phyloP scores from a whole-genome alignment of 78 protist species.

The Chrysochromulina parva region DNA sequence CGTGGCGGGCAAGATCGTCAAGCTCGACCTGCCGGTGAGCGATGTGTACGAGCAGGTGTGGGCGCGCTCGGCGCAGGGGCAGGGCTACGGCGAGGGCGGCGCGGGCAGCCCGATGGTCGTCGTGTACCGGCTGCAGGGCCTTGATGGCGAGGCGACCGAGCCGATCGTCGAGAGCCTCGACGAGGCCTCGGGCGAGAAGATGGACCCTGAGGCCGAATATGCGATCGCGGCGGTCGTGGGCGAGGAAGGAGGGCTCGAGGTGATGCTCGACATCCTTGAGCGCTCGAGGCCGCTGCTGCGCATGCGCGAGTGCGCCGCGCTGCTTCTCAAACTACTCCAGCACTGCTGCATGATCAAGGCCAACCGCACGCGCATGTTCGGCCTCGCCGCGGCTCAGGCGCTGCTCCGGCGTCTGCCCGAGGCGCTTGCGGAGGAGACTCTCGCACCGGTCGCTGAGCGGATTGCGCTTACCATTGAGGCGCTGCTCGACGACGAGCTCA shows the following conservation, averaged over 20 bases:
- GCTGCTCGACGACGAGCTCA: not conserved
- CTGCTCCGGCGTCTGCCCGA: not conserved
- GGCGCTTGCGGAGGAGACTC: not conserved
- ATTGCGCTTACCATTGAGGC: not conserved
- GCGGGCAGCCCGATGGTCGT: slow-evolving; percentile 74
- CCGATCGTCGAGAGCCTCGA: slow-evolving; percentile 58
- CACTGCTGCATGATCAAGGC: not conserved
- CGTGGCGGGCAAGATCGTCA: slow-evolving; percentile 78
- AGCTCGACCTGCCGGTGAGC: slow-evolving; percentile 78
- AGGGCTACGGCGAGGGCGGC: not conserved
- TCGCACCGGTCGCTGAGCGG: not conserved
- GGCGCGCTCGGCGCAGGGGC: not conserved
- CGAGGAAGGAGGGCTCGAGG: slow-evolving; percentile 25
- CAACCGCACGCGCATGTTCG: not conserved
- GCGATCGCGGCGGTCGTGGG: slow-evolving; percentile 60
- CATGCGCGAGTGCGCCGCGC: not conserved
- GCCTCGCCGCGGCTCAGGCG: not conserved
- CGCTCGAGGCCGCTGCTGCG: not conserved
- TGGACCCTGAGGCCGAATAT: slow-evolving; percentile 74
- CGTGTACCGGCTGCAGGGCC: slow-evolving; percentile 79
- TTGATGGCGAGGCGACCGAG: slow-evolving; percentile 92
- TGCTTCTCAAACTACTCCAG: not conserved
- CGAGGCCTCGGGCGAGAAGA: slow-evolving; percentile 48
- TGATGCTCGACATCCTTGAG: not conserved
- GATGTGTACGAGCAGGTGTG: slow-evolving; percentile 17